phyloP scores from a whole-genome alignment of 2,329 filamentous ascomycete species.

The Chlorencoelia australis region DNA sequence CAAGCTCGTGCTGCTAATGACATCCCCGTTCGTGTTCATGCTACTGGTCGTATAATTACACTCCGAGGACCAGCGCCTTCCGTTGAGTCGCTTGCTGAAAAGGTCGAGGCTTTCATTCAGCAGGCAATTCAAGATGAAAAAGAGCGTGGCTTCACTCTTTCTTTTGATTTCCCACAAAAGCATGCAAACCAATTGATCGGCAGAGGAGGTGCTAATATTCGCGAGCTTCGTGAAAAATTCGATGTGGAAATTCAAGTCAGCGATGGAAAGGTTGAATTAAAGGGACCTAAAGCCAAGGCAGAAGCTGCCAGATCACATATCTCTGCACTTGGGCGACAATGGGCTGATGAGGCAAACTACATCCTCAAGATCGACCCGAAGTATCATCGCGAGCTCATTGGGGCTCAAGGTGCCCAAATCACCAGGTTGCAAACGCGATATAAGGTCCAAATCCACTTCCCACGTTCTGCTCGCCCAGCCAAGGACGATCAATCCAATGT shows the following conservation, averaged over 20 bases:
- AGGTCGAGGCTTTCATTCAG: slow-evolving; percentile 69
- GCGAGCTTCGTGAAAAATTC: slow-evolving; percentile 55
- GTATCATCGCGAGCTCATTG: slow-evolving; percentile 90
- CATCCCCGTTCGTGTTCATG: slow-evolving; percentile 50
- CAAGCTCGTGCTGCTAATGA: slow-evolving; percentile 44
- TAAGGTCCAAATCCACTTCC: slow-evolving; percentile 92
- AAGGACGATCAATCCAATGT: slow-evolving; percentile 61
- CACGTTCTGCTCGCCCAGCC: slow-evolving; percentile 51
- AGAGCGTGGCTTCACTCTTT: slow-evolving; percentile 76
- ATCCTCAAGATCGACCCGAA: slow-evolving; percentile 84
- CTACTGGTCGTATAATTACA: slow-evolving; percentile 50
- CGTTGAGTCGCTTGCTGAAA: slow-evolving; percentile 61
- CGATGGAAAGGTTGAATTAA: slow-evolving; percentile 89
- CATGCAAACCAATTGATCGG: slow-evolving; percentile 77
- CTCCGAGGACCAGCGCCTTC: slow-evolving; percentile 67
- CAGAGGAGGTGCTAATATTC: slow-evolving; percentile 57
- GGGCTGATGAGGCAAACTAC: slow-evolving; percentile 86
- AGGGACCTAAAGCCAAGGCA: slow-evolving; percentile 90
- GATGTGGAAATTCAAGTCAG: slow-evolving; percentile 77
- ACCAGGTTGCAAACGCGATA: slow-evolving; percentile 88
- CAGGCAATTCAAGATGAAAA: slow-evolving; percentile 89
- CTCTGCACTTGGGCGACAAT: slow-evolving; percentile 62
- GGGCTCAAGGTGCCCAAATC: slow-evolving; percentile 76
- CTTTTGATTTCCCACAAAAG: slow-evolving; percentile 91
- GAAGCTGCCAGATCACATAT: slow-evolving; percentile 81